These are phyloP conservation scores for Sporothrix inflata DNA, from an alignment of 2,329 filamentous ascomycete genomes.

Conservation along the genomic window DNA sequence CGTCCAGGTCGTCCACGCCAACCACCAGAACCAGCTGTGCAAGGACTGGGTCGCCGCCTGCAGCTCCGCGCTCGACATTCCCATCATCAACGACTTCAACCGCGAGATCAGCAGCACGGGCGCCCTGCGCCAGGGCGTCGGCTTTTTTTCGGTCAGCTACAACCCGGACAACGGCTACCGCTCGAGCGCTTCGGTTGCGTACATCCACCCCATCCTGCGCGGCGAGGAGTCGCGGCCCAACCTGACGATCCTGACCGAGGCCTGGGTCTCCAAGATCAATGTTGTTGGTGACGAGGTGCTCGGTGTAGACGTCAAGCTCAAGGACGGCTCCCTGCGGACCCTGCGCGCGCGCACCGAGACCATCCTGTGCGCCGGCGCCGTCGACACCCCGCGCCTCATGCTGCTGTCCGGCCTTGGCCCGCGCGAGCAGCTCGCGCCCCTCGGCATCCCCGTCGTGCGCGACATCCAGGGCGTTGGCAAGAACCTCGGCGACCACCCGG, in stretches of 20 bases:
- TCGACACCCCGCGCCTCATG: conserved; percentile 75
- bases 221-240: conserved; percentile 83
- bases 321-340: conserved; percentile 54
- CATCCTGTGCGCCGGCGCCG: conserved; percentile 76
- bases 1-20: conserved; percentile 83
- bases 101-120: conserved; percentile 75
- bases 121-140: conserved; percentile 73
- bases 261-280: conserved; percentile 83
- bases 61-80: conserved; percentile 77
- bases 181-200: conserved; percentile 85
- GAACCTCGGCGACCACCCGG: conserved; percentile 64
- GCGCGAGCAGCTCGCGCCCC: conserved; percentile 54
- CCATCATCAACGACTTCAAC: conserved; percentile 85
- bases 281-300: conserved; percentile 63
- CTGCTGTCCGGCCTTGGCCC: conserved; percentile 62
- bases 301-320: conserved; percentile 69
- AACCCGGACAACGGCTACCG: conserved; percentile 85
- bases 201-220: conserved; percentile 87
- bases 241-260: conserved; percentile 82
- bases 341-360: conserved; percentile 74
- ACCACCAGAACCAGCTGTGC: conserved; percentile 88
- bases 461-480: conserved; percentile 63
- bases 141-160: conserved; percentile 90
- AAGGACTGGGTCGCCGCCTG: conserved; percentile 86
- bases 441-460: conserved; percentile 59